Conservation (phyloP, 345 rosid genomes). For the Populus tremula region DNA sequence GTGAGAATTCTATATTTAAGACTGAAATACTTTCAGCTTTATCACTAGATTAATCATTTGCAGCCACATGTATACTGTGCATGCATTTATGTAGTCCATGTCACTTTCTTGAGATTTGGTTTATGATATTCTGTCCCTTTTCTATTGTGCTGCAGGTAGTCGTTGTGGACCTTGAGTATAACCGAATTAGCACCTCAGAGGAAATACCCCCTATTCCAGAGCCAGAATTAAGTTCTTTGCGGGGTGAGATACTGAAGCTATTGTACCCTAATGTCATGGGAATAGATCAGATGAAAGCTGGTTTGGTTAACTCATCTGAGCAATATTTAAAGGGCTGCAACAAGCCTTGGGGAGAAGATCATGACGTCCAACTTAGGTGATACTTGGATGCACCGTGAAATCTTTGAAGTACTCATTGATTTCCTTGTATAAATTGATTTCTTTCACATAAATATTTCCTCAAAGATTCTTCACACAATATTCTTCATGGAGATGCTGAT, state of each 20-base stretch:
- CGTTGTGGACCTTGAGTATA: constrained; percentile 91
- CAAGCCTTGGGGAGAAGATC: constrained; percentile 96
- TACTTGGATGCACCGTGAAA: constrained; percentile 26
- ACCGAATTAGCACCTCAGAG: constrained; percentile 75
- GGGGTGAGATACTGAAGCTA: constrained; percentile 70
- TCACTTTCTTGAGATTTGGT: neutral
- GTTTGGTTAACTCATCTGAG: constrained; percentile 51
- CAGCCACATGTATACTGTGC: neutral
- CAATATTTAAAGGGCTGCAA: constrained; percentile 45
- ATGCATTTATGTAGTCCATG: neutral
- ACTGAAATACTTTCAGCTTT: neutral
- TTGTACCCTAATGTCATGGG: constrained; percentile 83
- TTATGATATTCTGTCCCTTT: neutral
- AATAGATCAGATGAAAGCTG: constrained; percentile 74
- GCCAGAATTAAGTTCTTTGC: constrained; percentile 81
- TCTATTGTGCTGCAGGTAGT: constrained; percentile 64
- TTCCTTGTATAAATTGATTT: constrained; percentile 12
- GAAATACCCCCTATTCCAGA: constrained; percentile 95
- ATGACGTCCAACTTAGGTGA: constrained; percentile 94
- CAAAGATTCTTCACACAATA: constrained; percentile 5
- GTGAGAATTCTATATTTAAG: neutral
- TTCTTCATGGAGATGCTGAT: neutral
- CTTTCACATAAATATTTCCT: neutral
- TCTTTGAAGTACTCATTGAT: constrained; percentile 24
- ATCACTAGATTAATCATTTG: neutral